Evolutionary conservation across 441 rosid genomes (phyloP), one percentile per base, ranked within the genome.

Genomic region (Jatropha multifida): DNA sequence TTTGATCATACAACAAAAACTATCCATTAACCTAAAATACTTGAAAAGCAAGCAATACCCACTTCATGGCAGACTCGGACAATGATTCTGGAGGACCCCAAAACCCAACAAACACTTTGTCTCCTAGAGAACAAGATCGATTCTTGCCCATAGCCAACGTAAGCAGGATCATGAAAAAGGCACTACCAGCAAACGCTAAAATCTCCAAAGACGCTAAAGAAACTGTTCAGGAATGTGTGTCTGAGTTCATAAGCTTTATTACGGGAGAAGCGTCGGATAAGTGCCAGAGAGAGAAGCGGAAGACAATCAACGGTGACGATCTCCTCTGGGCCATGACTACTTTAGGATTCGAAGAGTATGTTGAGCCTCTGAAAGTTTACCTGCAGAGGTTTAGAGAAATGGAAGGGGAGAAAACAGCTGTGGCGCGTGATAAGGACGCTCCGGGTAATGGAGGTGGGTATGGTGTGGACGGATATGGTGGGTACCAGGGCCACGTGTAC

Each of bases 191-290:
- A 5, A 88, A 88, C 80, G 91, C 88, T 3, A 88, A 88, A 74
- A 88, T 88, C 80, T 88, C 91, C 9, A 88, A 88, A 48, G 91
- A 86, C 66, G 91, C 91, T 0, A 88, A 88, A 58, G 91, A 88
- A 70, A 88, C 88, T 3, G 91, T 88, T 12, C 89, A 88, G 27
- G 91, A 88, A 81, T 88, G 91, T 52, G 91, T 88, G 17, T 88
- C 91, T 20, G 91, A 88, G 77, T 86, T 88, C 82, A 88, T 88
- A 66, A 88, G 91, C 71, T 88, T 88, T 78, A 79, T 88, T 62
- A 88, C 91, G 2, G 91, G 91, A 0, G 89, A 88, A 59, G 91
- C 91, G 3, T 86, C 89, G 14, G 91, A 88, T 73, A 88, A 88
- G 85, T 88, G 91, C 42, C 88, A 88, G 76, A 76, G 91, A 2